Base-by-base conservation (phyloP, 768 basidiomycete genomes). In the Lepiota venenata region DNA sequence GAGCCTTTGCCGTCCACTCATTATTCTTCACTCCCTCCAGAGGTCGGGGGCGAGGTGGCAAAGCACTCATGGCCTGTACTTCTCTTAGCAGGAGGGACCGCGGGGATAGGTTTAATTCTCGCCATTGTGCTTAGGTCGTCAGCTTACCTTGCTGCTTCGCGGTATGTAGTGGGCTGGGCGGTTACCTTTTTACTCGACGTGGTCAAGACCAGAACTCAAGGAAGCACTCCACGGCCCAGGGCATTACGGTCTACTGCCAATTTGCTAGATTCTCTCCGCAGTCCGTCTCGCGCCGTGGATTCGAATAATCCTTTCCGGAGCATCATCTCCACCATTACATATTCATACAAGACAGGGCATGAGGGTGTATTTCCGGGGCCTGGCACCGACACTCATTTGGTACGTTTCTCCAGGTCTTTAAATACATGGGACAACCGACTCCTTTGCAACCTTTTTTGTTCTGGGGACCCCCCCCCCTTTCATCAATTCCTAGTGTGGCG, bases 101-200 rank as follows among this genome's bases (percentile, higher is more conserved):
- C 92, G 0, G 92, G 91, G 4, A 69, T 89, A 15, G 73, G 77
- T 78, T 36, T 20, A 57, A 22, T 37, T 12, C 37, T 12, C 15
- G 16, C n/a, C n/a, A 14, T 54, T 22, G 15, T 10, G 9, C 18
- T 36, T 8, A 38, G 20, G 2, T 32, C 38, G 42, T 15, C 2
- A 15, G 22, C 47, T 46, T 29, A 41, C 38, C 20, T n/a, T 10
- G 18, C 15, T 11, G 46, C 50, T 22, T 38, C 36, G 22, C 25
- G 43, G 7, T 54, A 47, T 57, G 16, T 44, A 78, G 78, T 78
- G 8, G 88, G 89, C 8, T 95, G 92, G 92, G 36, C 84, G 0
- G 75, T 73, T 2, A 95, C 93, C 1, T 97, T 96, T 66, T 91
- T 92, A 2, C 74, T 93, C 52, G 93, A 97, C 63, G 88, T 93